phyloP scores from a whole-genome alignment of 441 rosid species.

The Adansonia madagascariensis region DNA sequence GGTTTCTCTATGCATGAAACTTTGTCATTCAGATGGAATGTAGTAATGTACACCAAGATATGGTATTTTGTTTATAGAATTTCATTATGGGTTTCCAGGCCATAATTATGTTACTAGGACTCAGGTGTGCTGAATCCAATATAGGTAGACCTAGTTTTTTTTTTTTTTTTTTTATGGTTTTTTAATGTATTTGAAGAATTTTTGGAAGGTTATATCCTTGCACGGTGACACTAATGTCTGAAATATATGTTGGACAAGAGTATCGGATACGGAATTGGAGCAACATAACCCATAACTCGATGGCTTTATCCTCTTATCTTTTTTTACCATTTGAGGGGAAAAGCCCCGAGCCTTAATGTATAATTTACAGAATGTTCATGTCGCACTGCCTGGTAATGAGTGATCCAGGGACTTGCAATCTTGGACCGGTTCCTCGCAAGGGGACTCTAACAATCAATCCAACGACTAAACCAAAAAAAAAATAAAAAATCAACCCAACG shows the following conservation, averaged over 20 bases:
- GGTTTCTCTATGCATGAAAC: slow-evolving; percentile 17
- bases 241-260: too few relatives aligned
- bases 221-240: too few relatives aligned
- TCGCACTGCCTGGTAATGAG: not conserved
- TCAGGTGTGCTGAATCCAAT: not conserved
- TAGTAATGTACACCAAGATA: not conserved
- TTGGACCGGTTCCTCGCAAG: slow-evolving; percentile 7
- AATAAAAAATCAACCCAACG: too few relatives aligned
- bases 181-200: too few relatives aligned
- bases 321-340: too few relatives aligned
- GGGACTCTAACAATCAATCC: not conserved
- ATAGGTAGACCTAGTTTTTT: too few relatives aligned
- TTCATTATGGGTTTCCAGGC: not conserved
- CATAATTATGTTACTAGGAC: not conserved
- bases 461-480: not conserved
- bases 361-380: not conserved
- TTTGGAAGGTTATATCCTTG: too few relatives aligned
- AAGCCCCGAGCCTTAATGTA: not conserved
- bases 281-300: too few relatives aligned
- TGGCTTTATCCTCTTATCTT: too few relatives aligned
- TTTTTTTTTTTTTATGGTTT: too few relatives aligned
- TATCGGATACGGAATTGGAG: too few relatives aligned
- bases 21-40: not conserved
- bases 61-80: not conserved
- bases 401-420: not conserved